phyloP scores from a whole-genome alignment of 106 monocot species.

The Xerophyta viscosa region DNA sequence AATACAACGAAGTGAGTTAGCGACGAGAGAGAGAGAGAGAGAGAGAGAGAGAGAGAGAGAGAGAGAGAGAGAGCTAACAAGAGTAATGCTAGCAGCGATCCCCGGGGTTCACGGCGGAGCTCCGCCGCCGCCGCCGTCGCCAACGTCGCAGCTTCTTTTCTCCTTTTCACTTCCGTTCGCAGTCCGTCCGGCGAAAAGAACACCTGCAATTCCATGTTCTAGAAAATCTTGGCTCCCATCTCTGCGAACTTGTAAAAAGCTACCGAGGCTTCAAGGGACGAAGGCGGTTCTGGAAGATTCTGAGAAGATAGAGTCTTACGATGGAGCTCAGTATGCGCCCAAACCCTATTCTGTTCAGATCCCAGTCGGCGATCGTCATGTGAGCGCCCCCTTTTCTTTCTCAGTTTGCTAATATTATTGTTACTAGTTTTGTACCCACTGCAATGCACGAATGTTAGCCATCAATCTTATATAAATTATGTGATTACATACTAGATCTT shows the following conservation, averaged over 20 bases:
- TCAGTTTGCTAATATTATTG: background rate
- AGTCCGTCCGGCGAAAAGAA: too few relatives aligned
- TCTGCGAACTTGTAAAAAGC: too few relatives aligned
- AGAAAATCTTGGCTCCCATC: too few relatives aligned
- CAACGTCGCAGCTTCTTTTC: constrained; percentile 1
- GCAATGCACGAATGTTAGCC: too few relatives aligned
- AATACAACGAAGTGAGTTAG: too few relatives aligned
- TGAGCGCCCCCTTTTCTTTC: constrained; percentile 21
- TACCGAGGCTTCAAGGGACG: background rate
- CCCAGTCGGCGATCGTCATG: constrained; percentile 83
- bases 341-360: constrained; percentile 55
- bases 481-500: too few relatives aligned
- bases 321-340: constrained; percentile 10
- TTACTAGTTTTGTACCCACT: background rate
- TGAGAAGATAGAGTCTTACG: constrained; percentile 3
- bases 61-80: too few relatives aligned
- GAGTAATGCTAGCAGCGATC: constrained; percentile 7
- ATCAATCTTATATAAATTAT: too few relatives aligned
- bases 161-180: background rate
- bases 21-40: too few relatives aligned
- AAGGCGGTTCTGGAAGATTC: constrained; percentile 15
- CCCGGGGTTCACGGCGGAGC: constrained; percentile 22
- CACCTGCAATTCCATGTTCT: too few relatives aligned
- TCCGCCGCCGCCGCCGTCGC: background rate
- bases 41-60: too few relatives aligned